A percentile compares a stretch with the other conserved stretches of the same genome.
Evolutionary conservation across 2,329 filamentous ascomycete species (phyloP).

Genomic region (Phialophora tarda): DNA sequence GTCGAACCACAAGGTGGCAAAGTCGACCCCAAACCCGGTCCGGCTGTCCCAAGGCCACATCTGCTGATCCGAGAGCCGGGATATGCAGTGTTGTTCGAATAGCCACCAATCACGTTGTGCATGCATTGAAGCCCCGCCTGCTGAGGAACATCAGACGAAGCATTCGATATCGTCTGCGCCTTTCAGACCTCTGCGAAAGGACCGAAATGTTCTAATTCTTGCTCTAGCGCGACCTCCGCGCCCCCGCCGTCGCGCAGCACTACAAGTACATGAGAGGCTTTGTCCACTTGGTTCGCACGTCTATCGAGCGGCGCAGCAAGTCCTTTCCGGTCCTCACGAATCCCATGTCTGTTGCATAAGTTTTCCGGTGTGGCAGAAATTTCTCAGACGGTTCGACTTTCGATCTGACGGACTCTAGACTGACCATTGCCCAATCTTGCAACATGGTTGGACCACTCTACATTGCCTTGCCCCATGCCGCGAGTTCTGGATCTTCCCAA

Average conservation of each 20-base stretch:
- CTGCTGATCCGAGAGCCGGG: not conserved
- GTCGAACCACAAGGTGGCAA: slow-evolving; percentile 6
- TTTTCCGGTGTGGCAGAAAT: not conserved
- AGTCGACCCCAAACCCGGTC: not conserved
- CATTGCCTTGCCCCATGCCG: not conserved
- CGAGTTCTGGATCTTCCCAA: not conserved
- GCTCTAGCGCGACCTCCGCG: not conserved
- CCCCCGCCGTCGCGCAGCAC: not conserved
- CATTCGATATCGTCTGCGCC: not conserved
- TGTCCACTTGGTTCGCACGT: not conserved
- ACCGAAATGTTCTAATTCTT: not conserved
- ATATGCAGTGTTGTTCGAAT: no score
- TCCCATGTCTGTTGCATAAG: not conserved
- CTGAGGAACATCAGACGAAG: not conserved
- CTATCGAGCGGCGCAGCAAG: not conserved
- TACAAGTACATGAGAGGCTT: not conserved
- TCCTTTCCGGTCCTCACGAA: not conserved
- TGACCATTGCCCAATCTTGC: not conserved
- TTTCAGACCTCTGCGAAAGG: not conserved
- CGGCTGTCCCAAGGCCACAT: not conserved
- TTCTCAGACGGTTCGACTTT: not conserved
- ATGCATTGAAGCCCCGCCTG: not conserved
- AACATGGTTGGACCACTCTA: not conserved
- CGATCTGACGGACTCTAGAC: slow-evolving; percentile 5
- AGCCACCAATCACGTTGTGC: not conserved